These are phyloP conservation scores for Lasiodiplodia theobromae DNA, from an alignment of 2,329 filamentous ascomycete species.

Conservation along the genomic window DNA sequence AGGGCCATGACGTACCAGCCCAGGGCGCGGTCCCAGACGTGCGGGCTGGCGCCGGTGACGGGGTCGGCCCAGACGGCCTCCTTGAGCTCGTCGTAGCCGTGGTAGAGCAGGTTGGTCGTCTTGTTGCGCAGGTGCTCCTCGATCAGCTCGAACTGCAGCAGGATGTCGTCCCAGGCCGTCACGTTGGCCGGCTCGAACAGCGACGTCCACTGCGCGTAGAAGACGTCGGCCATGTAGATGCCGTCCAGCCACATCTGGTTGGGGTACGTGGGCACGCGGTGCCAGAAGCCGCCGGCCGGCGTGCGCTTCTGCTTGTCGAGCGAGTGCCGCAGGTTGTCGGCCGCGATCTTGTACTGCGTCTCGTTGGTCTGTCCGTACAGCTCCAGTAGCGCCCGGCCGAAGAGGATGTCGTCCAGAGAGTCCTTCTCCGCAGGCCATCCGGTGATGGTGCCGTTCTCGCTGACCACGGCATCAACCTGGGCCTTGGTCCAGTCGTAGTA, in stretches of 20 bases:
- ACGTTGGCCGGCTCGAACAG: constrained; percentile 47
- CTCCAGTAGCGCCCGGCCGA: constrained; percentile 61
- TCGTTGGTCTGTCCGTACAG: constrained; percentile 55
- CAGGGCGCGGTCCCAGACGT: constrained; percentile 48
- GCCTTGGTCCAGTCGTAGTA: constrained; percentile 55
- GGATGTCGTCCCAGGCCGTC: constrained; percentile 54
- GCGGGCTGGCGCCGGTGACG: constrained; percentile 44
- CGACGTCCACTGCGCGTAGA: constrained; percentile 49
- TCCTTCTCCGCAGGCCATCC: constrained; percentile 36
- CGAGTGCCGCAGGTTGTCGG: constrained; percentile 55
- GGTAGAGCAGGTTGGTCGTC: constrained; percentile 43
- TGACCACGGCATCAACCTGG: constrained; percentile 58
- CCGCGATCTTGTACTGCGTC: constrained; percentile 58
- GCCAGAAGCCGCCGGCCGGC: constrained; percentile 62
- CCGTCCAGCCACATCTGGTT: constrained; percentile 59
- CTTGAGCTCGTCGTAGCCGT: constrained; percentile 47
- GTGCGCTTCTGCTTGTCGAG: constrained; percentile 60
- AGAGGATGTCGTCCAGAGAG: constrained; percentile 58
- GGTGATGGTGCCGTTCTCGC: constrained; percentile 51
- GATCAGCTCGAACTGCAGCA: constrained; percentile 45
- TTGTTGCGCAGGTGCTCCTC: constrained; percentile 45
- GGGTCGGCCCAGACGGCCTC: constrained; percentile 46
- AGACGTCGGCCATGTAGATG: constrained; percentile 52
- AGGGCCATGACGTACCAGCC: constrained; percentile 50
- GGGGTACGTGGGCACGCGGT: constrained; percentile 37